A percentile compares a stretch with the other conserved stretches of the same genome.
These are phyloP conservation scores for Dendrobium nobile DNA, from an alignment of 106 monocot genomes.

Conservation along the genomic window DNA sequence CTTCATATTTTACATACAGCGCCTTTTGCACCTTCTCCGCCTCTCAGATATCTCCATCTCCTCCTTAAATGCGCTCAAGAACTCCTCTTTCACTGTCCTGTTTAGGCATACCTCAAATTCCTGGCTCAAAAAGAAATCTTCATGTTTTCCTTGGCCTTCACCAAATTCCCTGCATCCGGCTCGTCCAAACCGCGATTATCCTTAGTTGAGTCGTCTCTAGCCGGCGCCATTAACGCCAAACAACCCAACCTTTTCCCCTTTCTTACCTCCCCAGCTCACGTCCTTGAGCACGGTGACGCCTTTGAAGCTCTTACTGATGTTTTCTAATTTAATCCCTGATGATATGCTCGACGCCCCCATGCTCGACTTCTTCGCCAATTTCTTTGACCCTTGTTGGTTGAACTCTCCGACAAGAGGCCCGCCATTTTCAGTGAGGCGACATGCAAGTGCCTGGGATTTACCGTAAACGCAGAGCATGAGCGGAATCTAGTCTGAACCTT, in stretches of 20 bases:
- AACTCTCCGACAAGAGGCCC: constrained; percentile 39
- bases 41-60: constrained; percentile 81
- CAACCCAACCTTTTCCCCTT: constrained; percentile 88
- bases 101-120: constrained; percentile 89
- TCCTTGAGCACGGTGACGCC: constrained; percentile 78
- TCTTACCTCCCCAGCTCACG: constrained; percentile 95
- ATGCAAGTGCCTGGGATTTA: no score
- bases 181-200: constrained; percentile 84
- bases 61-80: constrained; percentile 84
- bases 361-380: constrained; percentile 34
- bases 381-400: constrained; percentile 12
- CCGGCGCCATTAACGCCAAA: constrained; percentile 97
- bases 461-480: no score
- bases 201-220: constrained; percentile 91
- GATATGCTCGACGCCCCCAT: constrained; percentile 84
- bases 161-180: constrained; percentile 79
- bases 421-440: constrained; percentile 9
- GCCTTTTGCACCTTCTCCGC: constrained; percentile 87
- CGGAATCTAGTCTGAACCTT: no score
- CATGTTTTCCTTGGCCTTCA: no score
- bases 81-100: constrained; percentile 90
- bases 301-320: constrained; percentile 77
- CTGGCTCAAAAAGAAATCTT: constrained; percentile 85
- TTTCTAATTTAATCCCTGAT: constrained; percentile 75
- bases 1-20: no score